These are phyloP conservation scores for Pleurotus ostreatus DNA, from an alignment of 768 basidiomycete species.

Conservation along the genomic window DNA sequence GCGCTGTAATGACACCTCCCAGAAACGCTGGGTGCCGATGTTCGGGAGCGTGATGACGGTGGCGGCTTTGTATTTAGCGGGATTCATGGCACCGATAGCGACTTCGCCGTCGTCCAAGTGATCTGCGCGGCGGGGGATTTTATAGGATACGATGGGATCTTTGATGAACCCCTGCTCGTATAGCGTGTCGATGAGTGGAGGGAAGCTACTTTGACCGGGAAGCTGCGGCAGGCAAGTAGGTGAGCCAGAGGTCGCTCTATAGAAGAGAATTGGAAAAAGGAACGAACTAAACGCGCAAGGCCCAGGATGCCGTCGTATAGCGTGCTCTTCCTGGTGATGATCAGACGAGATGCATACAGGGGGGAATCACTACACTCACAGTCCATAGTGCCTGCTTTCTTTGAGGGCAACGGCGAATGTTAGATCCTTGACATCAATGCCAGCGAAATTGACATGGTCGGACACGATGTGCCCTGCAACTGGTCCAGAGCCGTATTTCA, in stretches of 20 bases:
- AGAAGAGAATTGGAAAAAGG: not conserved
- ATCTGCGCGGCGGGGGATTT: slow-evolving; percentile 59
- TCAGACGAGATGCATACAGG: no score
- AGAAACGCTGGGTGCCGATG: slow-evolving; percentile 53
- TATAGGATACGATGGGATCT: slow-evolving; percentile 58
- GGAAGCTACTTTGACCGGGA: slow-evolving; percentile 51
- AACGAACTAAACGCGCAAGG: slow-evolving; percentile 22
- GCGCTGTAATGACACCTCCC: slow-evolving; percentile 53
- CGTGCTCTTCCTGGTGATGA: slow-evolving; percentile 20
- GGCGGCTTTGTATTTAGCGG: slow-evolving; percentile 43
- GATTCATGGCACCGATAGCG: slow-evolving; percentile 57
- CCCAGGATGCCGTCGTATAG: slow-evolving; percentile 61
- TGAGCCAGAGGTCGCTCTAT: not conserved
- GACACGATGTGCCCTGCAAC: slow-evolving; percentile 62
- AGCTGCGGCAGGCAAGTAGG: slow-evolving; percentile 31
- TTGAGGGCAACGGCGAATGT: slow-evolving; percentile 61
- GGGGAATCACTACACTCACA: slow-evolving; percentile 20
- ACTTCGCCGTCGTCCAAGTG: slow-evolving; percentile 54
- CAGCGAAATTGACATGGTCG: slow-evolving; percentile 64
- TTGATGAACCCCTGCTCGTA: slow-evolving; percentile 43
- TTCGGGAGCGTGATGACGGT: slow-evolving; percentile 47
- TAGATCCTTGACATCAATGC: slow-evolving; percentile 51
- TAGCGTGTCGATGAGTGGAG: slow-evolving; percentile 59
- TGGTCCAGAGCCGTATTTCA: slow-evolving; percentile 66
- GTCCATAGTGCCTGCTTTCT: slow-evolving; percentile 63